Conservation (phyloP, 176 grass and related monocot species). For the Stipa capillata region DNA sequence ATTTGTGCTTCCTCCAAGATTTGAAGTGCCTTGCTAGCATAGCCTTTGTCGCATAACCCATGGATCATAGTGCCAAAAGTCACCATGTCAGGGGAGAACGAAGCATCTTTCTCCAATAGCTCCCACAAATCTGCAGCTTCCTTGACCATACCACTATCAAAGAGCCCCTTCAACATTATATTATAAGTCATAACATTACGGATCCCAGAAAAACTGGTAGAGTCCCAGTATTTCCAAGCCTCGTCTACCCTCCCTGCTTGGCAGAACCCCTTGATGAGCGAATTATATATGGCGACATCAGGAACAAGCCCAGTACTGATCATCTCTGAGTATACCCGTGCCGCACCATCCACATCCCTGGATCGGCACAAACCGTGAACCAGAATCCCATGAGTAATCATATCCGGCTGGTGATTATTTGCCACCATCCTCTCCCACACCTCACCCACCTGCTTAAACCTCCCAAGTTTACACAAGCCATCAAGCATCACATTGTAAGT, state of each 20-base stretch:
- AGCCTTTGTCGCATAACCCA: slow-evolving; percentile 76
- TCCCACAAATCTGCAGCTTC: slow-evolving; percentile 50
- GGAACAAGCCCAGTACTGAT: slow-evolving; percentile 57
- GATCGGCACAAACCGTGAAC: slow-evolving; percentile 69
- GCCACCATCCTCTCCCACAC: slow-evolving; percentile 75
- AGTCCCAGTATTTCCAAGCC: slow-evolving; percentile 60
- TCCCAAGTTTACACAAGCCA: slow-evolving; percentile 72
- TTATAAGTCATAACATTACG: slow-evolving; percentile 57
- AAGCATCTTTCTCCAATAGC: slow-evolving; percentile 41
- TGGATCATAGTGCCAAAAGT: slow-evolving; percentile 79
- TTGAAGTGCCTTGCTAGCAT: slow-evolving; percentile 59
- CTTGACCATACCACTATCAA: slow-evolving; percentile 48
- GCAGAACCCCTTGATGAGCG: slow-evolving; percentile 62
- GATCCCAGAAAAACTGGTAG: slow-evolving; percentile 22
- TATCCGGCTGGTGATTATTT: slow-evolving; percentile 57
- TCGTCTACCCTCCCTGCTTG: slow-evolving; percentile 37
- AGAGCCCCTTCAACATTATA: slow-evolving; percentile 69
- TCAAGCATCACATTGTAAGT: slow-evolving; percentile 87
- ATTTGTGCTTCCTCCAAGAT: slow-evolving; percentile 40
- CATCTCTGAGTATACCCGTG: slow-evolving; percentile 60
- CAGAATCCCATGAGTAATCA: slow-evolving; percentile 63
- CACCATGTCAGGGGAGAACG: slow-evolving; percentile 45
- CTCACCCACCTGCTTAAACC: slow-evolving; percentile 48
- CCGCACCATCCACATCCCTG: slow-evolving; percentile 55
- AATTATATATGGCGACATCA: slow-evolving; percentile 68